Base-by-base conservation (phyloP, 1,139 yeast genomes). In the Suhomyces maxii region DNA sequence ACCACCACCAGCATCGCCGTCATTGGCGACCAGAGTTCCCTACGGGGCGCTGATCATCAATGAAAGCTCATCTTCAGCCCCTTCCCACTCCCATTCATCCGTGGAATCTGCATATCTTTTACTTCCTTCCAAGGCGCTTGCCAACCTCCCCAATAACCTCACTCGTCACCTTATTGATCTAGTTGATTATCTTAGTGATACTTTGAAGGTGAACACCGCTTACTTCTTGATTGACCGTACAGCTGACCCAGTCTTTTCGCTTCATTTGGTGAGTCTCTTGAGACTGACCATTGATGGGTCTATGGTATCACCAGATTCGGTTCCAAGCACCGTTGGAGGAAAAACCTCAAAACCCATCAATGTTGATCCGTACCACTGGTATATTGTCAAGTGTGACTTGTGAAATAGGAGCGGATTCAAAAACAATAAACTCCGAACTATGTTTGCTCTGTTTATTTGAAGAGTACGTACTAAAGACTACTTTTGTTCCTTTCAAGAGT, bases 321-420 rank as follows among this genome's bases (percentile, higher is more conserved):
- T 8, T 7, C 33, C 39, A 11, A 28, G n/a, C 31, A 9, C 11
- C n/a, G 28, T 32, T 10, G 30, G 9, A 3, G 25, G 13, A 7
- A 7, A 28, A 11, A 26, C 39, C n/a, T 11, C 39, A 6, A 23
- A 25, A n/a, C 10, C 34, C 11, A 33, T 34, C 8, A 26, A 25
- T 30, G 14, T 42, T 7, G 49, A 46, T 35, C 40, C 46, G 1
- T 42, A 42, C 32, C 39, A 42, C 13, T 46, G 49, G 49, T 34
- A 40, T 26, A 14, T 42, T 1, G 41, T 42, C 23, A 28, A 30
- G 25, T 44, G 46, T 40, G 35, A 14, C 12, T n/a, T 44, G 3
- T 44, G 23, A 13, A 23, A 23, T 23, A 30, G 7, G 41, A 12
- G 3, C 23, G 23, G 23, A 18, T 18, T 28, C 7, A 28, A 7